phyloP scores from a whole-genome alignment of 345 rosid species.

The Lepidium sativum region DNA sequence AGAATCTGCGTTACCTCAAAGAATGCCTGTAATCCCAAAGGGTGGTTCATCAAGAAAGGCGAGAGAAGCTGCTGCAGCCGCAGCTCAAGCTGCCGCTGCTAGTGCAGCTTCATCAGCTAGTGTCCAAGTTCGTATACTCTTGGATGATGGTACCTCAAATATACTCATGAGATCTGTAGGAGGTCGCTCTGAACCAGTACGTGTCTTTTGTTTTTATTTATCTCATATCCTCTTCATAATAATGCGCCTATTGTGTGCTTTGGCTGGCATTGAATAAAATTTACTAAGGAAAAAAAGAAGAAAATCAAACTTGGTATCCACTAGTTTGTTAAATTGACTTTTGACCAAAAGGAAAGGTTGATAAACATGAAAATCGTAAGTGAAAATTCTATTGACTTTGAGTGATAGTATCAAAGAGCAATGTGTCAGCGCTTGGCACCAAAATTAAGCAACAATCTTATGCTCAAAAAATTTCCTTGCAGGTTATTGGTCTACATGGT shows the following conservation, averaged over 20 bases:
- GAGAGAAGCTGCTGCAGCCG: conserved; percentile 95
- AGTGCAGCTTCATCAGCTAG: conserved; percentile 82
- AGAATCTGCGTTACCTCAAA: conserved; percentile 74
- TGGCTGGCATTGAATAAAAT: background rate
- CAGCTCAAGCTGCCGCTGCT: conserved; percentile 98
- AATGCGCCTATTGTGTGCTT: conserved; percentile 2
- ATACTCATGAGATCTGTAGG: conserved; percentile 91
- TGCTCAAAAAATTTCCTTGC: conserved; percentile 13
- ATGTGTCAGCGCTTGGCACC: conserved; percentile 1
- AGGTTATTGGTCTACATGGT: conserved; percentile 93
- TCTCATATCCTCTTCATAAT: background rate
- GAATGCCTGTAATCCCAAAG: conserved; percentile 80
- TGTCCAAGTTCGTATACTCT: conserved; percentile 97
- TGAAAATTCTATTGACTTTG: background rate
- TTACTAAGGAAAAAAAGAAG: background rate
- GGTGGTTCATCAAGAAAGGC: conserved; percentile 90
- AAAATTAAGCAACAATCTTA: conserved; percentile 13
- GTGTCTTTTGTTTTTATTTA: conserved; percentile 7
- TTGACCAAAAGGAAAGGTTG: conserved; percentile 6
- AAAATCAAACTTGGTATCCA: background rate
- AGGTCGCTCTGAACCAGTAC: conserved; percentile 89
- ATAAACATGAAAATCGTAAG: background rate
- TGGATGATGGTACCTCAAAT: conserved; percentile 99
- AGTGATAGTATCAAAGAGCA: background rate
- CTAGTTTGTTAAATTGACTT: background rate